Evolutionary conservation across 2,329 filamentous ascomycete genomes (phyloP).

Genomic region (Ophiostoma fasciatum): DNA sequence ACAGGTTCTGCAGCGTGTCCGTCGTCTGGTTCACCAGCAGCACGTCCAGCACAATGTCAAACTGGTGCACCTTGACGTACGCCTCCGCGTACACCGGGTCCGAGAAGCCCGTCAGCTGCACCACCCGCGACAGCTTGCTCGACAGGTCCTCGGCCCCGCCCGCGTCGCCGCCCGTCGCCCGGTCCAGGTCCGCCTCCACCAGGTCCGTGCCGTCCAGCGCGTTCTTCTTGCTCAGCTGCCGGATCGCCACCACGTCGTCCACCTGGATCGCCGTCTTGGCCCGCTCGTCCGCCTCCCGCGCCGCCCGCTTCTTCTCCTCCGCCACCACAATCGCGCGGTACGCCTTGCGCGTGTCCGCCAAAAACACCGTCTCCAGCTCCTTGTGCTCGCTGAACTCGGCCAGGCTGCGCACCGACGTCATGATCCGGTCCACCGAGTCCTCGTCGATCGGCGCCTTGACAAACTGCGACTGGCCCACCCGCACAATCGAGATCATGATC

Average conservation of each 20-base stretch:
- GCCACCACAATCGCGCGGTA: constrained; percentile 96
- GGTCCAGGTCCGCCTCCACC: constrained; percentile 79
- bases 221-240: constrained; percentile 88
- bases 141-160: constrained; percentile 65
- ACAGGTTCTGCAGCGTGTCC: constrained; percentile 91
- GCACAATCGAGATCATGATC: constrained; percentile 98
- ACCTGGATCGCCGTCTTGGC: constrained; percentile 90
- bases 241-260: constrained; percentile 84
- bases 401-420: constrained; percentile 88
- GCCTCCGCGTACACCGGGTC: constrained; percentile 98
- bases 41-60: constrained; percentile 94
- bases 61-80: constrained; percentile 97
- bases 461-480: constrained; percentile 96
- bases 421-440: constrained; percentile 95
- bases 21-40: constrained; percentile 94
- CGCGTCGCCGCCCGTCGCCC: constrained; percentile 82
- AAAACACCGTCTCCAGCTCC: constrained; percentile 80
- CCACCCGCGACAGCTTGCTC: constrained; percentile 88
- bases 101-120: constrained; percentile 95
- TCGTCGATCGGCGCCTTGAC: constrained; percentile 96
- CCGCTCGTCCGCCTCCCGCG: constrained; percentile 82
- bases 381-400: constrained; percentile 83
- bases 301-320: constrained; percentile 95
- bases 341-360: constrained; percentile 87
- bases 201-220: constrained; percentile 67